Conservation (phyloP, 2,329 filamentous ascomycete genomes). For the Phialocephala sp. region DNA sequence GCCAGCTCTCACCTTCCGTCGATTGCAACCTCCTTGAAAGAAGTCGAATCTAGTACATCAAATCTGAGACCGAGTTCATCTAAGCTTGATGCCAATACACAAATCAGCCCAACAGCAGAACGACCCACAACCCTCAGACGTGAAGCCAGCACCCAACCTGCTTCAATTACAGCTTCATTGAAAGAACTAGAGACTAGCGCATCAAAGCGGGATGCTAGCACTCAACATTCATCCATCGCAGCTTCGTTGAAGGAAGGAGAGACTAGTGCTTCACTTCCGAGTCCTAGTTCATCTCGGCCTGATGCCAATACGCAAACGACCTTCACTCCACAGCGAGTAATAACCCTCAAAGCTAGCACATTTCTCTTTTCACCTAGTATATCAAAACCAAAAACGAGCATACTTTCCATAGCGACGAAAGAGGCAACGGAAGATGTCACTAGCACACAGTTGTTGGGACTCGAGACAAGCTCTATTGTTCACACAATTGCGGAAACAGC, state of each 20-base stretch:
- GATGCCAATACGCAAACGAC: background rate
- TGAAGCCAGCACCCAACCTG: too few relatives aligned
- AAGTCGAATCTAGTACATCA: background rate
- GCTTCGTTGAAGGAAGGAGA: background rate
- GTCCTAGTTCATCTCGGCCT: background rate
- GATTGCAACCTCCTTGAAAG: background rate
- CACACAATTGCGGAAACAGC: too few relatives aligned
- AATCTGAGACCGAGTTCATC: background rate
- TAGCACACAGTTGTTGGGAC: too few relatives aligned
- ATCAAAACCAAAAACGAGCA: background rate
- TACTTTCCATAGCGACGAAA: background rate
- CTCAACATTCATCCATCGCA: background rate
- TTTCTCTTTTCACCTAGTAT: background rate
- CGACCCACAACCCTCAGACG: too few relatives aligned
- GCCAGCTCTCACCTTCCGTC: background rate
- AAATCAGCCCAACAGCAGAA: too few relatives aligned
- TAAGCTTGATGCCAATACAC: background rate
- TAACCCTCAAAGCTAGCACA: background rate
- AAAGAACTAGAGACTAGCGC: too few relatives aligned
- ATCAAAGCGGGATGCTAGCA: background rate
- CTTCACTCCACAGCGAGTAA: background rate
- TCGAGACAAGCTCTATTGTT: too few relatives aligned
- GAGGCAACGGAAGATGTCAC: background rate
- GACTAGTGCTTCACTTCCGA: background rate
- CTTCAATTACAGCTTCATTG: too few relatives aligned